Evolutionary conservation across 306 rosid genomes (phyloP), one percentile per base, ranked within the genome.

Genomic region (Cicer bijugum): DNA sequence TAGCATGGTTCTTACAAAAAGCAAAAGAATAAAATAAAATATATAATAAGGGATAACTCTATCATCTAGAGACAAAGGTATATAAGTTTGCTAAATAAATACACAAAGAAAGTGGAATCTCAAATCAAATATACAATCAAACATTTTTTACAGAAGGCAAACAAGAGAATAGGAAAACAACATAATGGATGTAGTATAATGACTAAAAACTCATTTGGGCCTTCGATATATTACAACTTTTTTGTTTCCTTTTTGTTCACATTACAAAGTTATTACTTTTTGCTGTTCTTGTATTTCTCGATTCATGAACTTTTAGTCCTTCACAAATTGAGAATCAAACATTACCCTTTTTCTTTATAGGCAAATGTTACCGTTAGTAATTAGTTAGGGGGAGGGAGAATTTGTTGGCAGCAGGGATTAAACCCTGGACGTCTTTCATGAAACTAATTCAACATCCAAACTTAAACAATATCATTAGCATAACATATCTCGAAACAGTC

Each of bases 1-100:
- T 87, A 61, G 92, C 97, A 88, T 87, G 95, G 85, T 94, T 94
- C 98, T 94, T 47, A 78, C 37, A 72, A 75, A 52, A 60, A 63
- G 87, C 82, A 65, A 33, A 7, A 64, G 61, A 64, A 78, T 51
- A 75, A 38, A 64, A 78, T 51, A 75, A 38, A 39, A 48, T 45
- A 69, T 72, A 73, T 61, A 72, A 78, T 73, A 47, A 82, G 85
- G 53, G 45, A 72, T 10, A 78, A 62, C 47, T 66, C 58, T 9
- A 47, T 15, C 39, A 78, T 19, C 39, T 76, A 69, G 47, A 74
- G 75, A 63, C 4, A 62, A 19, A 17, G 16, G 17, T 55, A 11
- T 53, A 44, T 42, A 14, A 20, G 64, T 44, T 38, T 64, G 28
- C 19, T 37, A 75, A 59, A 44, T 35, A 55, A 71, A 55, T 39